Evolutionary conservation across 2,329 filamentous ascomycete genomes (phyloP), one percentile per base, ranked within the genome.

Genomic region (Microsporum ferrugineum): DNA sequence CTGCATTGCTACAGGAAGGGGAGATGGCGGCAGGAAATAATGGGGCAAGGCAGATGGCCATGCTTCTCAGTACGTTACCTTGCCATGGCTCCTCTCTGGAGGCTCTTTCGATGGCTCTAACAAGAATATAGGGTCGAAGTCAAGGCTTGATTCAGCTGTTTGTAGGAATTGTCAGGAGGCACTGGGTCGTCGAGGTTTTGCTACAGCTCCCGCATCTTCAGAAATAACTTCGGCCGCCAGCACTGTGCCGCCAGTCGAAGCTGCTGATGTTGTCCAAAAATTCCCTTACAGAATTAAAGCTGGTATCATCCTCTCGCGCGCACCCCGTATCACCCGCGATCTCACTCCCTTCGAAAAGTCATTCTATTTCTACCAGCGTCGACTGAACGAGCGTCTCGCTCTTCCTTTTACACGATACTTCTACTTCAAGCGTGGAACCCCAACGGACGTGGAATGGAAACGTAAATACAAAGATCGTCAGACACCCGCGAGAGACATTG

Each of bases 331-430:
- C 69, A 97, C 94, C 31, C 87, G 88, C 66, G 81, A 87, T 63
- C 85, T 92, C 60, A 88, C 88, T 38, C 81, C 89, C 10, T 97
- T 99, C 76, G 94, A 99, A 76, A 88, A 90, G 71, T 82, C 92
- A 65, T 97, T 88, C 77, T 96, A 88, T 80, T 91, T 99, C 73
- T 99, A 99, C 78, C 94, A 99, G 78, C 92, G 92, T 69, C 90
- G 94, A 12, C 82, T 99, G 63, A 96, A 97, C 75, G 94, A 99
- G 80, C 88, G 94, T 49, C 82, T 96, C 59, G 85, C 87, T 23
- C 82, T 94, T 3, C 89, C 91, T 1, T 99, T 97, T 75, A 88
- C 88, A 61, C 85, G 88, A 66, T 88, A 88, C 72, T 94, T 97
- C 77, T 99, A 95, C 82, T 95, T 91, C 83, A 95, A 95, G 79